Conservation (phyloP, 306 rosid species). For the Ceratonia siliqua region DNA sequence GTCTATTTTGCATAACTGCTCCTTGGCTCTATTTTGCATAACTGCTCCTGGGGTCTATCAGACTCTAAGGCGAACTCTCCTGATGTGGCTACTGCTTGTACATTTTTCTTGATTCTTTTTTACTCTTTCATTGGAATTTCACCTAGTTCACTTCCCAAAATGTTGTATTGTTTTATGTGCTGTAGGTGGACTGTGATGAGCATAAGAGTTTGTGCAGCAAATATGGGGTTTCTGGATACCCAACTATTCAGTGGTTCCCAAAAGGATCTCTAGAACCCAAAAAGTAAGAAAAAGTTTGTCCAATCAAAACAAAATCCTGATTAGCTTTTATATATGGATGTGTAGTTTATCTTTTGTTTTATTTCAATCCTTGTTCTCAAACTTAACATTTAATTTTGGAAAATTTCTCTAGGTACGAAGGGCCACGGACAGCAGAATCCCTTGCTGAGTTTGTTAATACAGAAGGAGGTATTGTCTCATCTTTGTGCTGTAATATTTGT, state of each 20-base stretch:
- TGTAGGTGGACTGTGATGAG: conserved; percentile 70
- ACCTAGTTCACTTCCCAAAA: conserved; percentile 11
- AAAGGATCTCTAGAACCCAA: conserved; percentile 91
- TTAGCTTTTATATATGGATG: conserved; percentile 12
- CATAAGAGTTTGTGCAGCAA: conserved; percentile 47
- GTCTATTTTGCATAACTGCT: no score
- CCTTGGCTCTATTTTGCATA: no score
- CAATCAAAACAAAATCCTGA: neutral
- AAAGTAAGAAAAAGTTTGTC: conserved; percentile 60
- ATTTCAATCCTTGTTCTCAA: conserved; percentile 1
- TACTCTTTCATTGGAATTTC: neutral
- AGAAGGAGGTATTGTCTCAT: conserved; percentile 69
- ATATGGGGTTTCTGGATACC: conserved; percentile 78
- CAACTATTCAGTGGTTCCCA: conserved; percentile 96
- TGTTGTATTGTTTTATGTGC: conserved; percentile 1
- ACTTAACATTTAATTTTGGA: conserved; percentile 26
- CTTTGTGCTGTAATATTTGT: conserved; percentile 13
- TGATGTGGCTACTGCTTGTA: neutral
- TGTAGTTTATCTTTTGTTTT: neutral
- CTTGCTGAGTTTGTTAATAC: conserved; percentile 83
- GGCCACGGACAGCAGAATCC: conserved; percentile 79
- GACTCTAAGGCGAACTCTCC: neutral
- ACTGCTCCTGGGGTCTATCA: no score
- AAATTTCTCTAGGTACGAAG: conserved; percentile 67
- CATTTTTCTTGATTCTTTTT: conserved; percentile 11